Percentiles rank a stretch among this genome's conserved stretches.
These are phyloP conservation scores for Earliella scabrosa DNA, from an alignment of 1,284 basidiomycete genomes.

Conservation along the genomic window DNA sequence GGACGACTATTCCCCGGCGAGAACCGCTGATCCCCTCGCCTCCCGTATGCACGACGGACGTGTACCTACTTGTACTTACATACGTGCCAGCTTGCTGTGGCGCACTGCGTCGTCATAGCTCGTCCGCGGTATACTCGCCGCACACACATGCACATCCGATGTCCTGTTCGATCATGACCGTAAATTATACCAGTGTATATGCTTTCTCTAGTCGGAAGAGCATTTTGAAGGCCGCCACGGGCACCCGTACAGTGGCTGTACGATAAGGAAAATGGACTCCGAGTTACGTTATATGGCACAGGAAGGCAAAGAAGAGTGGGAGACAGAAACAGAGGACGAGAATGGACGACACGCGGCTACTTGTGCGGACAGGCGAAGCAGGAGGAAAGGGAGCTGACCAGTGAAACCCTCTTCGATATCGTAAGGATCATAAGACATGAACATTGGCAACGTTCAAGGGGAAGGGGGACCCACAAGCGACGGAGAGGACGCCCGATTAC, in stretches of 20 bases:
- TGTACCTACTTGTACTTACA: not conserved
- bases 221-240: slow-evolving; percentile 27
- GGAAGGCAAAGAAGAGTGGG: slow-evolving; percentile 19
- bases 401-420: slow-evolving; percentile 34
- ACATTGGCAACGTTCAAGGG: slow-evolving; percentile 39
- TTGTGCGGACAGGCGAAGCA: slow-evolving; percentile 27
- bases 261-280: slow-evolving; percentile 26
- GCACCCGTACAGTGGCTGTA: slow-evolving; percentile 22
- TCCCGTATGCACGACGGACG: not conserved
- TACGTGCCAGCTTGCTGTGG: not conserved
- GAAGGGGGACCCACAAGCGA: slow-evolving; percentile 29
- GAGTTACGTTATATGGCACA: slow-evolving; percentile 32
- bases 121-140: too few species aligned
- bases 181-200: slow-evolving; percentile 28
- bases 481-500: slow-evolving; percentile 45
- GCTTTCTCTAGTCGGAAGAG: slow-evolving; percentile 28
- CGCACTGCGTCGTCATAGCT: not conserved
- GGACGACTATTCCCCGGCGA: slow-evolving; percentile 72
- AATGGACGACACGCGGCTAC: slow-evolving; percentile 26
- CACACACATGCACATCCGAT: too few species aligned
- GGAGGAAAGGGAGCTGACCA: slow-evolving; percentile 28
- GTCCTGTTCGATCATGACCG: slow-evolving; percentile 1
- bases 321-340: slow-evolving; percentile 17
- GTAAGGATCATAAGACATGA: slow-evolving; percentile 46
- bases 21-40: slow-evolving; percentile 40